Conservation (phyloP, 1,284 basidiomycete species). For the Kwoniella shivajii region DNA sequence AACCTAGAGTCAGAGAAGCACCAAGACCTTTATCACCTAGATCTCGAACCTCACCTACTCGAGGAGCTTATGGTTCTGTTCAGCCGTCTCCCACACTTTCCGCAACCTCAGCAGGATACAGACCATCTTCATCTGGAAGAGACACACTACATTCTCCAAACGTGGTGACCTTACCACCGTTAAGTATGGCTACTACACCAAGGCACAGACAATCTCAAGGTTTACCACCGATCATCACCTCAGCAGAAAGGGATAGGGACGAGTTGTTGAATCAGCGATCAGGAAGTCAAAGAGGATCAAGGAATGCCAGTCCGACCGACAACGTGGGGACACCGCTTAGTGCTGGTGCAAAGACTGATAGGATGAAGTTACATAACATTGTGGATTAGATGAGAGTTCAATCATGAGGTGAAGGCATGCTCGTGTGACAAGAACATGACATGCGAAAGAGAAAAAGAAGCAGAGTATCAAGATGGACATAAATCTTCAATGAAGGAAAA, state of each 20-base stretch:
- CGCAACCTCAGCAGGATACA: neutral
- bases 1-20: slow-evolving; percentile 2
- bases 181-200: slow-evolving; percentile 5
- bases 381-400: slow-evolving; percentile 23
- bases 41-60: slow-evolving; percentile 3
- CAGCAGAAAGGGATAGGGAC: neutral
- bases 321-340: neutral
- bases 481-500: neutral
- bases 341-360: slow-evolving; percentile 18
- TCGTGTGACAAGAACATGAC: too few species aligned
- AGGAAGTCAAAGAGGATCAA: slow-evolving; percentile 1
- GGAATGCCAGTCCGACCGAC: slow-evolving; percentile 3
- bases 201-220: neutral
- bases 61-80: neutral
- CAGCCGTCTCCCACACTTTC: slow-evolving; percentile 6
- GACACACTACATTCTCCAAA: slow-evolving; percentile 1
- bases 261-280: neutral
- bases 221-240: neutral
- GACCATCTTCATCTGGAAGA: slow-evolving; percentile 8
- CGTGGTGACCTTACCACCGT: slow-evolving; percentile 5
- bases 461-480: neutral
- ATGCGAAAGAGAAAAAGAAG: neutral
- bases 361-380: slow-evolving; percentile 39
- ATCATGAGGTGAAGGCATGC: neutral
- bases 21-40: slow-evolving; percentile 8